Evolutionary conservation across 495 filamentous ascomycete genomes (phyloP).

Genomic region (Trichoderma erinaceum): DNA sequence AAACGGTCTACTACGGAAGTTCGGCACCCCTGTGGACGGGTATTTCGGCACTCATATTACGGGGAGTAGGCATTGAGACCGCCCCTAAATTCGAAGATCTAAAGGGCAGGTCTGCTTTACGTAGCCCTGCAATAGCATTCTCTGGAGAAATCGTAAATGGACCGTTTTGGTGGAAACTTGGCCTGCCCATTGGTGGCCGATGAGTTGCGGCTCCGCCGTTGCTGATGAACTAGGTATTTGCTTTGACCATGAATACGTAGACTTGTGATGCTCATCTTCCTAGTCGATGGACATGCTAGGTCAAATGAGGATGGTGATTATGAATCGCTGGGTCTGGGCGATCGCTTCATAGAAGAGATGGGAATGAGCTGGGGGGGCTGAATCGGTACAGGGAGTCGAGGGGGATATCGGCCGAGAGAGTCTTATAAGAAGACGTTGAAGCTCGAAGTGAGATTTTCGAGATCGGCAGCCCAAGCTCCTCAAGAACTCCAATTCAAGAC

Average conservation of each 20-base stretch:
- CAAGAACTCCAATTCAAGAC: neutral
- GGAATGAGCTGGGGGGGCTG: neutral
- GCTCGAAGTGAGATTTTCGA: neutral
- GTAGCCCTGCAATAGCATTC: neutral
- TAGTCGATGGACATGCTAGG: neutral
- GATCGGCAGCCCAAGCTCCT: neutral
- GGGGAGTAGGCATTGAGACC: neutral
- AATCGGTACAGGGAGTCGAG: neutral
- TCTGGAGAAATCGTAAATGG: neutral
- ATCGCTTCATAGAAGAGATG: neutral
- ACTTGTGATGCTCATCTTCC: neutral
- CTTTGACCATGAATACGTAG: too few species aligned
- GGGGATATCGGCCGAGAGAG: neutral
- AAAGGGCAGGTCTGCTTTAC: neutral
- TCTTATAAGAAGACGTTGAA: constrained; percentile 1
- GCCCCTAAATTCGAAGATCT: neutral
- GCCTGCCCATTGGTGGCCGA: neutral
- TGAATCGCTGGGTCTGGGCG: neutral
- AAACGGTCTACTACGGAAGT: constrained; percentile 5
- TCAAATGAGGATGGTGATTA: constrained; percentile 9
- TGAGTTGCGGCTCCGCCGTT: neutral
- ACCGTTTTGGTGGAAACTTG: neutral
- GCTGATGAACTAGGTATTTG: neutral
- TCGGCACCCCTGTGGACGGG: constrained; percentile 9
- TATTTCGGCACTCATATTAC: constrained; percentile 1